phyloP scores from a whole-genome alignment of 371 early-diverging fungal species.

The Gilbertella persicaria region DNA sequence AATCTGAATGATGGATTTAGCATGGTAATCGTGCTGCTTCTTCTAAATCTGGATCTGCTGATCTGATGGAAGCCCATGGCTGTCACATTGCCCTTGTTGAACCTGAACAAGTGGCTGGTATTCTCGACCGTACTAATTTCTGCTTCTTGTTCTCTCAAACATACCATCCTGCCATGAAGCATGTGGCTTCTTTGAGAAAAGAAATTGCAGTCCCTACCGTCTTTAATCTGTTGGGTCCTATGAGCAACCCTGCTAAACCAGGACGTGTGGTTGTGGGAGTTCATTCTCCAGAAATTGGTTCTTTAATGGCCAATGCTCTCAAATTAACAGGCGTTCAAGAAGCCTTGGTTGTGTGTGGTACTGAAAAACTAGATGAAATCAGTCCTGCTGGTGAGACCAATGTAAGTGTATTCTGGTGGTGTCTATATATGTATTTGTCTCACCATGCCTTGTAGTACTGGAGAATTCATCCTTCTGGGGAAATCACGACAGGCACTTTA shows the following conservation, averaged over 20 bases:
- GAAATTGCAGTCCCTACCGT: constrained; percentile 94
- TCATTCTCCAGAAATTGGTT: constrained; percentile 75
- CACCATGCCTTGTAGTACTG: constrained; percentile 63
- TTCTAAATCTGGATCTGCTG: constrained; percentile 93
- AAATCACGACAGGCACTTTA: constrained; percentile 64
- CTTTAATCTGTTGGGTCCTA: constrained; percentile 94
- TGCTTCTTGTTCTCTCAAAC: constrained; percentile 92
- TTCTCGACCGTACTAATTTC: constrained; percentile 73
- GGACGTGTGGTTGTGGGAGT: constrained; percentile 89
- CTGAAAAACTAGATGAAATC: constrained; percentile 82
- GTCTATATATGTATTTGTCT: too few species aligned
- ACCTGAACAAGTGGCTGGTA: constrained; percentile 64
- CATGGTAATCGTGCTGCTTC: constrained; percentile 96
- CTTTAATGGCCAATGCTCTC: constrained; percentile 84
- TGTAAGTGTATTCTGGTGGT: constrained; percentile 37
- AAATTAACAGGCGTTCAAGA: constrained; percentile 72
- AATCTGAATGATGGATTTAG: constrained; percentile 38
- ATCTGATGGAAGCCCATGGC: constrained; percentile 86
- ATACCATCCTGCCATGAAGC: constrained; percentile 92
- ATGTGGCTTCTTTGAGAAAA: constrained; percentile 75
- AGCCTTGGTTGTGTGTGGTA: constrained; percentile 88
- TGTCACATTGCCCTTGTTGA: constrained; percentile 69
- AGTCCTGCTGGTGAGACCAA: constrained; percentile 76
- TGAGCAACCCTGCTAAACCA: constrained; percentile 90
- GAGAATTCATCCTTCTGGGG: constrained; percentile 60